Conservation (phyloP, 192 early-diverging fungal species). For the Backusella luteola region DNA sequence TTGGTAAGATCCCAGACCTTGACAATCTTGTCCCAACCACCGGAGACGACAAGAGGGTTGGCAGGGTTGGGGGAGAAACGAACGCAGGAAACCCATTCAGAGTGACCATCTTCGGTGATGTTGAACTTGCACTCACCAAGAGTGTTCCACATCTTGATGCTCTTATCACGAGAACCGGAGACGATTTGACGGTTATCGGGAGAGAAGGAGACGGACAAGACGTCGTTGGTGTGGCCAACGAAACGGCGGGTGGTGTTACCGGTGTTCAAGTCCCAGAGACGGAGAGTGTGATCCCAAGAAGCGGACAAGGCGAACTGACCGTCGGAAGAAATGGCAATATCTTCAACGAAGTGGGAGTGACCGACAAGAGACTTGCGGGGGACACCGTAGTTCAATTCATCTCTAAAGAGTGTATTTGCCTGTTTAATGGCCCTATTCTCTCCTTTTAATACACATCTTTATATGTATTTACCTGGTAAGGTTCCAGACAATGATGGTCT, state of each 20-base stretch:
- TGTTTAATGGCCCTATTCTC: background rate
- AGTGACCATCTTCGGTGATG: conserved; percentile 95
- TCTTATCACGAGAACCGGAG: conserved; percentile 97
- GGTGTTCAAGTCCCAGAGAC: conserved; percentile 97
- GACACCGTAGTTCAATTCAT: conserved; percentile 90
- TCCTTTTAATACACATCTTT: background rate
- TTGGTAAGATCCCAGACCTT: conserved; percentile 99
- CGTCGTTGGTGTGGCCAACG: conserved; percentile 96
- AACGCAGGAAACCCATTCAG: conserved; percentile 99
- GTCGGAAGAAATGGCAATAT: conserved; percentile 98
- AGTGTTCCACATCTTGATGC: conserved; percentile 99
- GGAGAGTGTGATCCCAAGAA: conserved; percentile 99
- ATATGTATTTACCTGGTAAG: conserved; percentile 53
- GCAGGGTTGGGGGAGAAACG: conserved; percentile 99
- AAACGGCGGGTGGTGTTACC: conserved; percentile 96
- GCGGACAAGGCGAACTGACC: conserved; percentile 98
- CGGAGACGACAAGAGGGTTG: conserved; percentile 97
- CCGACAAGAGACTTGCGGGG: conserved; percentile 89
- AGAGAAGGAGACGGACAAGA: conserved; percentile 99
- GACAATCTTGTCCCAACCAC: conserved; percentile 99
- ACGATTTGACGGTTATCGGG: conserved; percentile 99
- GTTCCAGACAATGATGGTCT: conserved; percentile 98
- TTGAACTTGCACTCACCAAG: conserved; percentile 99
- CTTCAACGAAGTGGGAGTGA: conserved; percentile 99
- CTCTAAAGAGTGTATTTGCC: conserved; percentile 39